Percentiles rank a stretch among this genome's conserved stretches.
Evolutionary conservation across 2,329 filamentous ascomycete genomes (phyloP).

Genomic region (Fusarium sp.): DNA sequence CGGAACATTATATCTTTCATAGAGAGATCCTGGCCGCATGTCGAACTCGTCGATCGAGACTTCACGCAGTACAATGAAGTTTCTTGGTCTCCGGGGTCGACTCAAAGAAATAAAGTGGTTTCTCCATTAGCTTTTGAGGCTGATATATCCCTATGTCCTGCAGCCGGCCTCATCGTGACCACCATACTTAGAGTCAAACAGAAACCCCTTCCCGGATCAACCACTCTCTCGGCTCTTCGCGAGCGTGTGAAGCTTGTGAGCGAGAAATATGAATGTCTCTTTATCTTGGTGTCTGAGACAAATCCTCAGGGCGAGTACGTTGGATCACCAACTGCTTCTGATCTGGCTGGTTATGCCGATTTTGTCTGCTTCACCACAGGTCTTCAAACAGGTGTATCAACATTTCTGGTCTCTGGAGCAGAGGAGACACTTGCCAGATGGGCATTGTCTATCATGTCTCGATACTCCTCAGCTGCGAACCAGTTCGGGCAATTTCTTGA

Average conservation of each 20-base stretch:
- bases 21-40: constrained; percentile 58
- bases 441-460: constrained; percentile 64
- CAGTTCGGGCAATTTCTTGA: constrained; percentile 51
- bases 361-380: constrained; percentile 62
- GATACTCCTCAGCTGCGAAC: constrained; percentile 49
- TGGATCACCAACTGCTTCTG: constrained; percentile 52
- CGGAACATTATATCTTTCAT: constrained; percentile 63
- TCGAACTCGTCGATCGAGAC: constrained; percentile 70
- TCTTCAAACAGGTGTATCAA: constrained; percentile 53
- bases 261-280: constrained; percentile 72
- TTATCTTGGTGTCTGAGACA: constrained; percentile 73
- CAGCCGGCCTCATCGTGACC: constrained; percentile 75
- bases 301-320: constrained; percentile 56
- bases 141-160: constrained; percentile 78
- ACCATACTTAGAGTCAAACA: constrained; percentile 80
- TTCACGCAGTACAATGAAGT: constrained; percentile 56
- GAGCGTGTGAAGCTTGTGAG: constrained; percentile 65
- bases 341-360: constrained; percentile 59
- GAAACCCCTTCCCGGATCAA: constrained; percentile 67
- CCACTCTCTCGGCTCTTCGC: constrained; percentile 59
- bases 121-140: constrained; percentile 67
- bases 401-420: constrained; percentile 63
- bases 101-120: constrained; percentile 43
- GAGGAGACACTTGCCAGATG: constrained; percentile 63
- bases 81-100: constrained; percentile 46